Evolutionary conservation across 116 monocot species (phyloP).

Genomic region (Posidonia oceanica): DNA sequence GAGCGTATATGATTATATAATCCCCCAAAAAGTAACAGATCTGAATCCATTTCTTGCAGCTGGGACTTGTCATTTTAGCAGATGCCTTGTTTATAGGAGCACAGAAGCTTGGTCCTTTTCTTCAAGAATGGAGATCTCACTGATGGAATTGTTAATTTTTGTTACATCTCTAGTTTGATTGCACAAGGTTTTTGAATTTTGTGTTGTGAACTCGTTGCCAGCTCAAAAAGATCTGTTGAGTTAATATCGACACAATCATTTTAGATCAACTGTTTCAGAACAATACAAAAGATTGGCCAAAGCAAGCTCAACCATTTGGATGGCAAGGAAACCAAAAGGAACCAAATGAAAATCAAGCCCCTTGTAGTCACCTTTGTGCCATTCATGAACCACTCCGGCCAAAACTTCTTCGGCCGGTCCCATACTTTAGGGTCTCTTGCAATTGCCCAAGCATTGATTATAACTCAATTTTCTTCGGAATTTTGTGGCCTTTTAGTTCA

Average conservation of each 20-base stretch:
- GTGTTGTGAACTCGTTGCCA: neutral
- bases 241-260: neutral
- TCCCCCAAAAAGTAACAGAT: neutral
- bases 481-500: constrained; percentile 1
- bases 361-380: neutral
- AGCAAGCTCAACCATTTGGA: neutral
- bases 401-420: constrained; percentile 12
- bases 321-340: neutral
- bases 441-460: constrained; percentile 16
- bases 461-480: constrained; percentile 7
- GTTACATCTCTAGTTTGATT: neutral
- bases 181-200: neutral
- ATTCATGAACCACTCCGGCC: constrained; percentile 9
- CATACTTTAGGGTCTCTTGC: constrained; percentile 9
- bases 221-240: neutral
- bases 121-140: constrained; percentile 42
- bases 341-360: constrained; percentile 2
- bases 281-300: constrained; percentile 2
- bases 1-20: neutral
- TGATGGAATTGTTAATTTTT: constrained; percentile 14
- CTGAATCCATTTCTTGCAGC: constrained; percentile 22
- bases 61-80: constrained; percentile 52
- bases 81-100: constrained; percentile 78
- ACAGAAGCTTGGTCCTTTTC: constrained; percentile 58
- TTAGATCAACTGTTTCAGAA: neutral